A percentile compares a stretch with the other conserved stretches of the same genome.
phyloP scores from a whole-genome alignment of 1,139 yeast genomes.

The Starmera stellimalicola region DNA sequence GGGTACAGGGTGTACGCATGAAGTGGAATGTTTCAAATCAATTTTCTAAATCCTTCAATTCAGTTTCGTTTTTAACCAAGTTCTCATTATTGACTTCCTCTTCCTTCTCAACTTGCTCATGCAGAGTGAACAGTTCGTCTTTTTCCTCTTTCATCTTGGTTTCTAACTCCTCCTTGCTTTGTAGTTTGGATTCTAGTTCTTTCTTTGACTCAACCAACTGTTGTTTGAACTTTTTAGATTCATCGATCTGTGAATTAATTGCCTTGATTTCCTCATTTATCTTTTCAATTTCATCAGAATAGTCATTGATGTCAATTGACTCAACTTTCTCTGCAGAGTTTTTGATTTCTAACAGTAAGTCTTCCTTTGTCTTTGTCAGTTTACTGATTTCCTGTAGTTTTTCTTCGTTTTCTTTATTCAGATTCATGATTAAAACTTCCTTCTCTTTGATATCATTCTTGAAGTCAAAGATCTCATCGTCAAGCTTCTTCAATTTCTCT shows the following conservation, averaged over 20 bases:
- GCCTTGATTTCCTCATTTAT: slow-evolving; percentile 11
- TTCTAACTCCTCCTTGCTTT: slow-evolving; percentile 8
- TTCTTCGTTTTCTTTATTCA: slow-evolving; percentile 7
- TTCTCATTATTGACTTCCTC: slow-evolving; percentile 3
- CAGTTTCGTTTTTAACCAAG: slow-evolving; percentile 10
- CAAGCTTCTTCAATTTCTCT: slow-evolving; percentile 11
- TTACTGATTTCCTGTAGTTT: slow-evolving; percentile 10
- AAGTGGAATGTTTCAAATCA: no score
- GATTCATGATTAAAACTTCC: slow-evolving; percentile 11
- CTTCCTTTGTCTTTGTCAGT: slow-evolving; percentile 12
- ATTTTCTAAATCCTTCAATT: slow-evolving; percentile 8
- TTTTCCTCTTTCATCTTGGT: slow-evolving; percentile 9
- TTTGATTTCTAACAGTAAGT: slow-evolving; percentile 6
- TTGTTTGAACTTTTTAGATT: slow-evolving; percentile 7
- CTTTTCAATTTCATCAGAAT: slow-evolving; percentile 9
- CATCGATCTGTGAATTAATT: slow-evolving; percentile 8
- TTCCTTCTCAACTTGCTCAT: slow-evolving; percentile 10
- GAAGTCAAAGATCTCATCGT: slow-evolving; percentile 11
- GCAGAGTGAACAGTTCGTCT: slow-evolving; percentile 10
- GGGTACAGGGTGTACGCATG: no score
- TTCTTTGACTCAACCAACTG: slow-evolving; percentile 6
- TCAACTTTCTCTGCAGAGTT: slow-evolving; percentile 8
- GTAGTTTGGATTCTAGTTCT: slow-evolving; percentile 5
- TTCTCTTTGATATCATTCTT: slow-evolving; percentile 9
- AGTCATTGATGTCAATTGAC: slow-evolving; percentile 7